Conservation (phyloP, 1,284 basidiomycete genomes). For the Tranzscheliella williamsii region DNA sequence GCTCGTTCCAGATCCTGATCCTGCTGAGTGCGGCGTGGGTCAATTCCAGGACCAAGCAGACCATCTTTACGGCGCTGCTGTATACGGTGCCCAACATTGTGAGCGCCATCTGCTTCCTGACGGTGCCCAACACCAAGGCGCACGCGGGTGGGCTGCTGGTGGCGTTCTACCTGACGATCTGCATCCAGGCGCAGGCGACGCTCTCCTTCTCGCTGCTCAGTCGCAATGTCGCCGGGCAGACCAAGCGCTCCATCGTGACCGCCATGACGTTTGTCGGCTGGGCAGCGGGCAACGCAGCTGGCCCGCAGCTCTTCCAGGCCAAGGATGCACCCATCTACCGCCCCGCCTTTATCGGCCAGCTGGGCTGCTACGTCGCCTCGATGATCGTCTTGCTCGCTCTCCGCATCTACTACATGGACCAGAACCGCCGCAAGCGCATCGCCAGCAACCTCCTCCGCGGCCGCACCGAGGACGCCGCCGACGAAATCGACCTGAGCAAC, state of each 20-base stretch:
- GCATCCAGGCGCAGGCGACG: slow-evolving; percentile 36
- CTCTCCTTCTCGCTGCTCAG: slow-evolving; percentile 58
- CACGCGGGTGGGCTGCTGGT: slow-evolving; percentile 32
- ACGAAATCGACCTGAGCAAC: slow-evolving; percentile 22
- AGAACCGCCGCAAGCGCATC: slow-evolving; percentile 62
- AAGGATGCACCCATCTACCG: slow-evolving; percentile 49
- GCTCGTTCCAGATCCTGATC: slow-evolving; percentile 32
- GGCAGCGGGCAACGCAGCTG: slow-evolving; percentile 42
- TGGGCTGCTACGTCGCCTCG: slow-evolving; percentile 66
- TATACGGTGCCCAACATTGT: slow-evolving; percentile 43
- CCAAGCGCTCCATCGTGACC: slow-evolving; percentile 39
- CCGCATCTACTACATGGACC: slow-evolving; percentile 64
- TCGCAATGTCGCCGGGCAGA: slow-evolving; percentile 63
- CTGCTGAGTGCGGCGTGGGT: slow-evolving; percentile 28
- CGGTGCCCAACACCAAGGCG: slow-evolving; percentile 21
- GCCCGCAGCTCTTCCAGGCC: slow-evolving; percentile 48
- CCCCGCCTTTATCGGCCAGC: slow-evolving; percentile 66
- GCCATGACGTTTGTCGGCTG: slow-evolving; percentile 44
- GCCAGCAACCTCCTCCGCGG: slow-evolving; percentile 23
- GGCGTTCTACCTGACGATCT: slow-evolving; percentile 29
- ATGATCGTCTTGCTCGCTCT: slow-evolving; percentile 62
- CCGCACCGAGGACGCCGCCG: slow-evolving; percentile 16
- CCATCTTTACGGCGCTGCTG: slow-evolving; percentile 43
- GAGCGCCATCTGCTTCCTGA: slow-evolving; percentile 50
- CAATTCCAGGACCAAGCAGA: slow-evolving; percentile 48